phyloP scores from a whole-genome alignment of 2,329 filamentous ascomycete species.

The Ascocoryne sarcoides region DNA sequence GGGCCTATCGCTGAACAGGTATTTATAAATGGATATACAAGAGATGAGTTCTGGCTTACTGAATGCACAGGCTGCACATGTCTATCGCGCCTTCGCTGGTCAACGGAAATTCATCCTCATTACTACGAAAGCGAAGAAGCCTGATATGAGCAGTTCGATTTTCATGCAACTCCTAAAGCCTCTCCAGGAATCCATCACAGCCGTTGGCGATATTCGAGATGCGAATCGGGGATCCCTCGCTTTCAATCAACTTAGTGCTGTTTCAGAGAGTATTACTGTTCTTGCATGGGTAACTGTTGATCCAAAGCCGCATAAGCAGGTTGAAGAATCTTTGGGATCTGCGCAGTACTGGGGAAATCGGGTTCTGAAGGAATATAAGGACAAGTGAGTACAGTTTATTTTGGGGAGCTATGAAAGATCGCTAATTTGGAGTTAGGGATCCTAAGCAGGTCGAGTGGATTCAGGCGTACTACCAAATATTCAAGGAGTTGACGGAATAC shows the following conservation, averaged over 20 bases:
- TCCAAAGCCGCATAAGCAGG: constrained; percentile 72
- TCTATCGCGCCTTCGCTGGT: constrained; percentile 62
- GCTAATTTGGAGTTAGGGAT: constrained; percentile 45
- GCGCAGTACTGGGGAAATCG: constrained; percentile 94
- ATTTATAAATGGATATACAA: constrained; percentile 17
- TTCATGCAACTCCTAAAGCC: constrained; percentile 78
- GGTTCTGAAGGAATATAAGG: constrained; percentile 85
- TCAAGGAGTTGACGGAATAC: constrained; percentile 75
- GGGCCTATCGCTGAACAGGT: constrained; percentile 75
- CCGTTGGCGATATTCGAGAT: constrained; percentile 74
- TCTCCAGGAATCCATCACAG: constrained; percentile 72
- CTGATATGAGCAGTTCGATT: constrained; percentile 54
- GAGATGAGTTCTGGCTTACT: too few relatives aligned
- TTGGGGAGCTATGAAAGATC: neutral
- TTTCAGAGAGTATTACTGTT: constrained; percentile 82
- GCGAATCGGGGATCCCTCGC: constrained; percentile 65
- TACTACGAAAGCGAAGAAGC: constrained; percentile 86
- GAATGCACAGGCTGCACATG: constrained; percentile 45
- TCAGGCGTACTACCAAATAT: constrained; percentile 84
- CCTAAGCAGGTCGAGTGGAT: constrained; percentile 79
- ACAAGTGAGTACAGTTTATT: constrained; percentile 50
- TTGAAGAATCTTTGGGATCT: constrained; percentile 72
- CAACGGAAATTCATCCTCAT: constrained; percentile 84
- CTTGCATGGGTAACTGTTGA: constrained; percentile 87
- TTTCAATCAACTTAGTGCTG: constrained; percentile 76